These are phyloP conservation scores for Yamadazyma sp. DNA, from an alignment of 1,139 yeast genomes.

Conservation along the genomic window DNA sequence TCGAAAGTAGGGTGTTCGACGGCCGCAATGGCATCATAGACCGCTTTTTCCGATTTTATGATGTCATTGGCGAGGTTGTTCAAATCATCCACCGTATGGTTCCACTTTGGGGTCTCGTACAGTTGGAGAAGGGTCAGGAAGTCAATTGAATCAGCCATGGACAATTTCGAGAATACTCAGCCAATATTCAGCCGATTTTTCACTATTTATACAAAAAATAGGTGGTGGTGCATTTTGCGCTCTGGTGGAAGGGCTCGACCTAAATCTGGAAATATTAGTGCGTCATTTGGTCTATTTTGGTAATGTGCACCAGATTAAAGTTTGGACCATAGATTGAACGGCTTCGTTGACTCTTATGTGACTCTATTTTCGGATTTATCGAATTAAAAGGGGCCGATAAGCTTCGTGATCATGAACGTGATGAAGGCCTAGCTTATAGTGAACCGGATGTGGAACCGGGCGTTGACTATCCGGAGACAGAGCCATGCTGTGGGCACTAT, in stretches of 20 bases:
- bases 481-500: slow-evolving; percentile 11
- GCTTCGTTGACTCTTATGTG: background rate
- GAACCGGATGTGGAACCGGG: slow-evolving; percentile 8
- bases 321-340: background rate
- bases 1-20: slow-evolving; percentile 52
- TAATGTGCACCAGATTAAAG: no score
- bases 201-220: background rate
- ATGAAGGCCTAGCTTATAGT: background rate
- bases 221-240: background rate
- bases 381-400: background rate
- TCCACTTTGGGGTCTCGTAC: slow-evolving; percentile 52
- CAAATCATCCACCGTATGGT: slow-evolving; percentile 54
- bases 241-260: no score
- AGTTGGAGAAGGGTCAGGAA: slow-evolving; percentile 15
- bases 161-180: no score
- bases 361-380: background rate
- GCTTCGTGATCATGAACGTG: no score
- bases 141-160: slow-evolving; percentile 12
- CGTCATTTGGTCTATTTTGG: no score
- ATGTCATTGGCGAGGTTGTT: slow-evolving; percentile 41
- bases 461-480: slow-evolving; percentile 9
- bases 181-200: background rate
- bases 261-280: no score
- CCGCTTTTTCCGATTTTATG: slow-evolving; percentile 40
- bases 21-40: slow-evolving; percentile 58